Evolutionary conservation across 148 eudicot genomes (phyloP).

Genomic region (Diospyros lotus): DNA sequence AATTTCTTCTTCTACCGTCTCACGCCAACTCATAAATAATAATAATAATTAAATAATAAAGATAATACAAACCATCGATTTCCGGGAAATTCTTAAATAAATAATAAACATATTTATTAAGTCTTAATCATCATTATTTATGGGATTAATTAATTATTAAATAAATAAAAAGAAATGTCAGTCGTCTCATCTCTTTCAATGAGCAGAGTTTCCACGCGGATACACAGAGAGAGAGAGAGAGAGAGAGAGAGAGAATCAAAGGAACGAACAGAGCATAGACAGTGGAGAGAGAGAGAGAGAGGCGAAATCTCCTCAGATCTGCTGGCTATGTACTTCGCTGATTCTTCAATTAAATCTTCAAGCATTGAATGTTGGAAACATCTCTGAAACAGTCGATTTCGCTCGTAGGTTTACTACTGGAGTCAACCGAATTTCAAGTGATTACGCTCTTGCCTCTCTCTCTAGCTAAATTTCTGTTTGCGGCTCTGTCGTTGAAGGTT

Average conservation of each 20-base stretch:
- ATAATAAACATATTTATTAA: no score
- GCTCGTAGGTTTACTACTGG: no score
- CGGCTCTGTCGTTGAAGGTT: neutral
- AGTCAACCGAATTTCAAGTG: neutral
- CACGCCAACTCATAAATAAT: no score
- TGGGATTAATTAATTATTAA: no score
- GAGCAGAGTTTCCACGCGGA: neutral
- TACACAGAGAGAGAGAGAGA: conserved; percentile 1
- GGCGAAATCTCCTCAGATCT: neutral
- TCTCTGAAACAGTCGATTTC: neutral
- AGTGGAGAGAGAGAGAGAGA: conserved; percentile 4
- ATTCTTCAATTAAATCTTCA: neutral
- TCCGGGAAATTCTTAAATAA: no score
- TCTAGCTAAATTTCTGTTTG: neutral
- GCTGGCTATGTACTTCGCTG: neutral
- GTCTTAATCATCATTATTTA: no score
- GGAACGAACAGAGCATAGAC: neutral
- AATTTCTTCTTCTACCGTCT: no score
- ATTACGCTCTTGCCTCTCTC: conserved; percentile 9
- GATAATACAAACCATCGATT: no score
- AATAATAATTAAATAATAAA: no score
- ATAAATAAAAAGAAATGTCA: neutral
- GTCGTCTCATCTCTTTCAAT: conserved; percentile 7
- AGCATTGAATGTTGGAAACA: neutral
- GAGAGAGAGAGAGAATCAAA: neutral